Evolutionary conservation across 2,329 filamentous ascomycete genomes (phyloP).

Genomic region (Arthroderma sp.): DNA sequence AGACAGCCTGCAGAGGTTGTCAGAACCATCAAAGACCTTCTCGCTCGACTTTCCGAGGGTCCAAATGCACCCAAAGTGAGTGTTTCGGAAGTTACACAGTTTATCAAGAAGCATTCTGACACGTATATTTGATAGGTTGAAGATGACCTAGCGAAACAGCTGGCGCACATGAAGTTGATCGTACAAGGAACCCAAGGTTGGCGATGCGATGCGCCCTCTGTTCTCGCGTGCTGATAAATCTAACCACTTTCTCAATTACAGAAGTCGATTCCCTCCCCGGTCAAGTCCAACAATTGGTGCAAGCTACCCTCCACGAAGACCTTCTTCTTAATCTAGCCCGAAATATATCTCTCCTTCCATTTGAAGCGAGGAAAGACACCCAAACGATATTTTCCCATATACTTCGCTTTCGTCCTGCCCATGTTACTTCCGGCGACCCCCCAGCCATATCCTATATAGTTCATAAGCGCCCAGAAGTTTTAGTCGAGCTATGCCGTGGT

Average conservation of each 20-base stretch:
- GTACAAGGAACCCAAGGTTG: constrained; percentile 84
- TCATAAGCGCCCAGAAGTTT: constrained; percentile 70
- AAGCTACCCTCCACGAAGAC: constrained; percentile 75
- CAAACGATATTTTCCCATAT: constrained; percentile 94
- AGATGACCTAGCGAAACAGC: constrained; percentile 74
- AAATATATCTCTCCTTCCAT: constrained; percentile 73
- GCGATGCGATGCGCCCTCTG: background rate
- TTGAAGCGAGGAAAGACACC: constrained; percentile 90
- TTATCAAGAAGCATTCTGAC: background rate
- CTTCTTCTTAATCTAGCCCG: constrained; percentile 72
- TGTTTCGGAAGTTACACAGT: background rate
- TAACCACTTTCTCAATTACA: constrained; percentile 24
- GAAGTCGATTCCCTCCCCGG: constrained; percentile 79
- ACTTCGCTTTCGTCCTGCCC: constrained; percentile 69
- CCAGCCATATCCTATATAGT: constrained; percentile 81
- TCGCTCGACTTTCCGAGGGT: constrained; percentile 47
- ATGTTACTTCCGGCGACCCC: constrained; percentile 54
- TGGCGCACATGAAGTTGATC: constrained; percentile 82
- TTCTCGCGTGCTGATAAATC: constrained; percentile 2
- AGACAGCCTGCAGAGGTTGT: constrained; percentile 51
- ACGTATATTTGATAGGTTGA: constrained; percentile 43
- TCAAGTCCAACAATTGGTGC: constrained; percentile 74
- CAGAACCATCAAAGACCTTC: constrained; percentile 49
- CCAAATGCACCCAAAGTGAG: constrained; percentile 43
- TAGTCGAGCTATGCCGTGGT: constrained; percentile 76